These are phyloP conservation scores for Corchorus olitorius DNA, from an alignment of 345 rosid genomes.

Conservation along the genomic window DNA sequence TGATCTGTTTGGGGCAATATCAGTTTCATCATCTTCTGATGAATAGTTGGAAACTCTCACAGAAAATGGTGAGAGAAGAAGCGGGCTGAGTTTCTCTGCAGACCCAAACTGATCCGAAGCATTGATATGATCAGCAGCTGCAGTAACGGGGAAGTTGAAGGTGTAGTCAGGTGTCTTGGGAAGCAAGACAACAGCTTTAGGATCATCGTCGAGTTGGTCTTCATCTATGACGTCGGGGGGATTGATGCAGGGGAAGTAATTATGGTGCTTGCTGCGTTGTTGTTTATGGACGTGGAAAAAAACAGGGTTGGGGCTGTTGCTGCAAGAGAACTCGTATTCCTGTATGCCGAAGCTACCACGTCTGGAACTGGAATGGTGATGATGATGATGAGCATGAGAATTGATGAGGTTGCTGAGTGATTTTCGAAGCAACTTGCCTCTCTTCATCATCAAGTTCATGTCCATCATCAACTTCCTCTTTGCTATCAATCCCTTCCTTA, in stretches of 20 bases:
- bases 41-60: constrained; percentile 51
- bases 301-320: constrained; percentile 63
- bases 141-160: constrained; percentile 30
- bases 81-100: constrained; percentile 38
- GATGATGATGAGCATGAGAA: constrained; percentile 25
- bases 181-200: constrained; percentile 31
- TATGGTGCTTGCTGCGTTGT: constrained; percentile 36
- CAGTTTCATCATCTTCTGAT: constrained; percentile 45
- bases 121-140: constrained; percentile 6
- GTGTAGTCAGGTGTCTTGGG: constrained; percentile 51
- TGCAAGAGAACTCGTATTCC: constrained; percentile 71
- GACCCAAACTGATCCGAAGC: not conserved
- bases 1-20: constrained; percentile 16
- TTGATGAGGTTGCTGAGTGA: constrained; percentile 44
- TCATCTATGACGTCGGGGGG: constrained; percentile 36
- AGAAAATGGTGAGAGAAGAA: constrained; percentile 38
- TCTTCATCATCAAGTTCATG: constrained; percentile 56
- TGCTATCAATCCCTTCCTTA: constrained; percentile 46
- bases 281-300: constrained; percentile 46
- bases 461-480: constrained; percentile 64
- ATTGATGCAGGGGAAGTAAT: constrained; percentile 56
- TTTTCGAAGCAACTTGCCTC: constrained; percentile 51
- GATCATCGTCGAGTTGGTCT: constrained; percentile 4
- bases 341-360: constrained; percentile 48
- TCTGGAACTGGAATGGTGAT: constrained; percentile 18